Evolutionary conservation across 148 eudicot genomes (phyloP).

Genomic region (Vaccinium corymbosum): DNA sequence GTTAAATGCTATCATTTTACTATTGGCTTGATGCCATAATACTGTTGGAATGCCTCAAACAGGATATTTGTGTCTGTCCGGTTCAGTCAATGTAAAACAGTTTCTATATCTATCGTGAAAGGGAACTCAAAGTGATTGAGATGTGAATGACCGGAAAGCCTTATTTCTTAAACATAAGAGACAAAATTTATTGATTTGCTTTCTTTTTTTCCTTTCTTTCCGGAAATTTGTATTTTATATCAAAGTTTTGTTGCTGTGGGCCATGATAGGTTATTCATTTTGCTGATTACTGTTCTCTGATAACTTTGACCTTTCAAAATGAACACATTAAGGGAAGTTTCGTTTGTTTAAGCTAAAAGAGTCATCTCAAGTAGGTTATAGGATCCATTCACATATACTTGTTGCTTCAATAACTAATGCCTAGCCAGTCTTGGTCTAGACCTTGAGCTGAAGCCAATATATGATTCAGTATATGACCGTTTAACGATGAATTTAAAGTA

Average conservation of each 20-base stretch:
- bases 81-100: neutral
- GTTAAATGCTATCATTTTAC: neutral
- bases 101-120: neutral
- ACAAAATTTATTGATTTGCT: neutral
- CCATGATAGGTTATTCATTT: neutral
- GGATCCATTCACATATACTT: neutral
- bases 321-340: neutral
- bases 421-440: neutral
- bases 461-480: neutral
- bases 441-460: neutral
- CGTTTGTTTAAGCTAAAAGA: neutral
- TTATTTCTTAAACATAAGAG: neutral
- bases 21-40: neutral
- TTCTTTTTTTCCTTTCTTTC: neutral
- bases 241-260: neutral
- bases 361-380: neutral
- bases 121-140: neutral
- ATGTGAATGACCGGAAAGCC: neutral
- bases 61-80: neutral
- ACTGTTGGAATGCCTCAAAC: neutral
- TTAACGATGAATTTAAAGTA: neutral
- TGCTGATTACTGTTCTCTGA: neutral
- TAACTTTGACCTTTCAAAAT: neutral
- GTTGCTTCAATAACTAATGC: neutral
- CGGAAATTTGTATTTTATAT: neutral